Percentiles rank a stretch among this genome's conserved stretches.
Conservation (phyloP, 2,329 filamentous ascomycete genomes). For the Colletotrichum limetticola region DNA sequence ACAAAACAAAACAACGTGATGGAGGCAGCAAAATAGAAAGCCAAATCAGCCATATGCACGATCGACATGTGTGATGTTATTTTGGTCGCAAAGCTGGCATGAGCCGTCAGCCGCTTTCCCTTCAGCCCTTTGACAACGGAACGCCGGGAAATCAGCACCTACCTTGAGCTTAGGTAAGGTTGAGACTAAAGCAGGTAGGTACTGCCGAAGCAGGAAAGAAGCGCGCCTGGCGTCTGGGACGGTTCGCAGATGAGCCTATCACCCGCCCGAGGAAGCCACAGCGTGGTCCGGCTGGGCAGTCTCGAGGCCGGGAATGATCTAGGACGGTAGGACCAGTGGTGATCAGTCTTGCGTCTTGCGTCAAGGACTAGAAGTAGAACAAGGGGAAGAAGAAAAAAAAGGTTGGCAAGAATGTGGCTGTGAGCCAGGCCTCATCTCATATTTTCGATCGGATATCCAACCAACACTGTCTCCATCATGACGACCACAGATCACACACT, state of each 20-base stretch:
- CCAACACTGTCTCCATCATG: neutral
- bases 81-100: neutral
- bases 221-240: neutral
- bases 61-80: slow-evolving; percentile 1
- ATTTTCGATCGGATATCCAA: neutral
- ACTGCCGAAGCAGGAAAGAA: neutral
- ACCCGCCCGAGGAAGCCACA: slow-evolving; percentile 13
- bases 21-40: neutral
- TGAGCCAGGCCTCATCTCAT: slow-evolving; percentile 2
- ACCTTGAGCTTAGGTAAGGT: neutral
- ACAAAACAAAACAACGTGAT: neutral
- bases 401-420: slow-evolving; percentile 4
- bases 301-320: neutral
- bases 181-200: neutral
- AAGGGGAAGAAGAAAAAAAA: neutral
- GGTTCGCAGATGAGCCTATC: slow-evolving; percentile 26
- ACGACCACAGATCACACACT: neutral
- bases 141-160: neutral
- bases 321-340: neutral
- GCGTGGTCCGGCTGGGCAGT: slow-evolving; percentile 26
- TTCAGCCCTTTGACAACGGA: neutral
- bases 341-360: slow-evolving; percentile 13
- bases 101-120: slow-evolving; percentile 5
- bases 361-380: slow-evolving; percentile 2
- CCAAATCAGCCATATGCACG: neutral